Evolutionary conservation across 371 early-diverging fungal species (phyloP).

Genomic region (Mortierella sp.): DNA sequence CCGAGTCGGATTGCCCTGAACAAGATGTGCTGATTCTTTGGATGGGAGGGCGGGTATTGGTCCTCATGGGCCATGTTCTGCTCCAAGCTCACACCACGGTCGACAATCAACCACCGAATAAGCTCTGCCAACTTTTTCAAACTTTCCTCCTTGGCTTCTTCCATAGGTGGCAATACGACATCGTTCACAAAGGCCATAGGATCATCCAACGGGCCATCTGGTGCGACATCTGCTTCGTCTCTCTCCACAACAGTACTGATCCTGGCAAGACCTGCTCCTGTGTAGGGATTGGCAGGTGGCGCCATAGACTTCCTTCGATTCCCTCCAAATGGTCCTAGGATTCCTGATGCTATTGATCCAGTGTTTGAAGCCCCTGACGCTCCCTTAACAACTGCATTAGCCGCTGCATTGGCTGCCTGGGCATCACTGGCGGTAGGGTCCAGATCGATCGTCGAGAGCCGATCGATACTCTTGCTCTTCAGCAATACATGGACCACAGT

Average conservation of each 20-base stretch:
- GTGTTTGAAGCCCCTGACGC: slow-evolving; percentile 12
- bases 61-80: slow-evolving; percentile 28
- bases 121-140: slow-evolving; percentile 43
- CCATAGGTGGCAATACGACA: slow-evolving; percentile 33
- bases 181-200: slow-evolving; percentile 14
- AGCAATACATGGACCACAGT: slow-evolving; percentile 38
- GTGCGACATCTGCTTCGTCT: too few species aligned
- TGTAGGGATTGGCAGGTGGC: slow-evolving; percentile 22
- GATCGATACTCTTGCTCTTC: slow-evolving; percentile 51
- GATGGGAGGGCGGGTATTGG: slow-evolving; percentile 34
- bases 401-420: neutral
- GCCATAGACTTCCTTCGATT: slow-evolving; percentile 27
- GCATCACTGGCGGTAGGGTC: slow-evolving; percentile 9
- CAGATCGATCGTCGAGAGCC: slow-evolving; percentile 39
- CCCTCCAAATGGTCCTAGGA: slow-evolving; percentile 23
- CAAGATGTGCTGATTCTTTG: slow-evolving; percentile 47
- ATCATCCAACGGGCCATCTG: too few species aligned
- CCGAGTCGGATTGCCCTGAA: slow-evolving; percentile 42
- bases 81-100: slow-evolving; percentile 32
- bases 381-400: too few species aligned
- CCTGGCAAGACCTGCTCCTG: slow-evolving; percentile 18
- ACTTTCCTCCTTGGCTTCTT: slow-evolving; percentile 46
- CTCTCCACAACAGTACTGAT: slow-evolving; percentile 34
- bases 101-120: slow-evolving; percentile 48
- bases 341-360: slow-evolving; percentile 5